Evolutionary conservation across 2,329 filamentous ascomycete genomes (phyloP), one percentile per base, ranked within the genome.

Genomic region (Penicillium palitans): DNA sequence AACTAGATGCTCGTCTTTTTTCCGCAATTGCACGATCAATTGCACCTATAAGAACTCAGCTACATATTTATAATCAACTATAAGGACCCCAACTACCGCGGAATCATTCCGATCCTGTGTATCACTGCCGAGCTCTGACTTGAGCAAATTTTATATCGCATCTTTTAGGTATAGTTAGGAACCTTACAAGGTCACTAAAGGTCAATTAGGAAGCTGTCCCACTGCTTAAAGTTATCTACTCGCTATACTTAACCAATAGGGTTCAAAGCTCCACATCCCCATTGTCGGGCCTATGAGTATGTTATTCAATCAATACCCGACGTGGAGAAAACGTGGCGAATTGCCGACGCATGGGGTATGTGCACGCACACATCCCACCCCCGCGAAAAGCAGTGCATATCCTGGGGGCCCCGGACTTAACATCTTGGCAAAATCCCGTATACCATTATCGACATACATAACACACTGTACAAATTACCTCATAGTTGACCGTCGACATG

Each of bases 311-410:
- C 41, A 46, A 47, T 54, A 47, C 6, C 52, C 42, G 52, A 35
- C 7, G 31, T 2, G 17, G 15, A 31, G n/a, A 8, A 39, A 27
- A 3, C 6, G 6, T 35, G 33, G 5, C 9, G 7, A 15, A 41
- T 47, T 48, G 52, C 44, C 52, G 52, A 55, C n/a, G 6, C n/a
- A 48, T 39, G 5, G 19, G 44, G 33, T 41, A 13, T 33, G n/a
- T 21, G n/a, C 35, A 39, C 37, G 31, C 9, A 27, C 9, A 19
- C 6, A 29, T n/a, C 45, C 44, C 52, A 31, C 35, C 42, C 52
- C 42, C 52, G 24, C 52, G 9, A 55, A 31, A 55, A 24, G n/a
- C 13, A 19, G 17, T 49, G 24, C 17, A 25, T 35, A 39, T 5
- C 17, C 6, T 25, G 10, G 17, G n/a, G 12, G 10, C 48, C 33